phyloP scores from a whole-genome alignment of 2,329 filamentous ascomycete species.

The Curvularia verruculosa region DNA sequence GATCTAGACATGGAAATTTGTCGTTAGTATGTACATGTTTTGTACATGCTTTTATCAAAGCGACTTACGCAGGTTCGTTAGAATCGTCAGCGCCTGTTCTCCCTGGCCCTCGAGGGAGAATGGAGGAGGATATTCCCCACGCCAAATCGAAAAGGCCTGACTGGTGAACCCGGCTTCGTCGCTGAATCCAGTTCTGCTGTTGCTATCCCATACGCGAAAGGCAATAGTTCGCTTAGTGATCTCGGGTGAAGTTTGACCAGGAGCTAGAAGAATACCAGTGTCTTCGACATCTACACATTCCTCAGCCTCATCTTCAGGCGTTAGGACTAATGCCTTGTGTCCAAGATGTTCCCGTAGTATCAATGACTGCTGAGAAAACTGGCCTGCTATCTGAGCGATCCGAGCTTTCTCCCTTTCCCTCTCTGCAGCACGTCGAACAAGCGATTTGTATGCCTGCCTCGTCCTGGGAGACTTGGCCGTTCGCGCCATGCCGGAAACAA shows the following conservation, averaged over 20 bases:
- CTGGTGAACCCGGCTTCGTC: constrained; percentile 14
- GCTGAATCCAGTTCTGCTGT: constrained; percentile 5
- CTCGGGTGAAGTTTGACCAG: not conserved
- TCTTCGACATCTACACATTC: not conserved
- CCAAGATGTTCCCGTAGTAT: not conserved
- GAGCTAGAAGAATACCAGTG: not conserved
- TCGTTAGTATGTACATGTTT: not conserved
- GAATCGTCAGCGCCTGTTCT: not conserved
- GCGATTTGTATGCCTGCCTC: not conserved
- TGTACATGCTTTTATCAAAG: not conserved
- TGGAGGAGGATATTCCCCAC: constrained; percentile 3
- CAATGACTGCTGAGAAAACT: not conserved
- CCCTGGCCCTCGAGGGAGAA: constrained; percentile 10
- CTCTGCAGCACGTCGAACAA: not conserved
- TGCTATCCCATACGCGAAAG: constrained; percentile 17
- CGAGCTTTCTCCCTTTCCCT: not conserved
- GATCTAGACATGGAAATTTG: not conserved
- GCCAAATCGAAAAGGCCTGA: constrained; percentile 5
- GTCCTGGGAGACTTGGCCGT: constrained; percentile 9
- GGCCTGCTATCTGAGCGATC: no score
- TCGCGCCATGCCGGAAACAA: constrained; percentile 6
- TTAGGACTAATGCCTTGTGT: not conserved
- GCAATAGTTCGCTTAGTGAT: not conserved
- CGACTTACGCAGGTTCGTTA: constrained; percentile 1
- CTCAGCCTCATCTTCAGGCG: not conserved